phyloP scores from a whole-genome alignment of 2,329 filamentous ascomycete species.

The Alternaria postmessia region DNA sequence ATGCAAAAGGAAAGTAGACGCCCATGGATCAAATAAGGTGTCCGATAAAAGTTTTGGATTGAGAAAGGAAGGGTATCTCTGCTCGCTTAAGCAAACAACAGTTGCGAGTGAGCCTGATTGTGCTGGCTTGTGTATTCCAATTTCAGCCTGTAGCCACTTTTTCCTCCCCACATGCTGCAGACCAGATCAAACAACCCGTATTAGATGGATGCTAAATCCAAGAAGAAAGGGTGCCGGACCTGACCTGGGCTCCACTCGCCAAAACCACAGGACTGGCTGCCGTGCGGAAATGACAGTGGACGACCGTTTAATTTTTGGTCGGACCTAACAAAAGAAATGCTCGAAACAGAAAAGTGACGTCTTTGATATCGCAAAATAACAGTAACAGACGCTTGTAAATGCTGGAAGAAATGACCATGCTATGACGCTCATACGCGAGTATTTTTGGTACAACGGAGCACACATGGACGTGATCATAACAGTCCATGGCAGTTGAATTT shows the following conservation, averaged over 20 bases:
- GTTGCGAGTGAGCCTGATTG: constrained; percentile 45
- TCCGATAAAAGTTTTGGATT: constrained; percentile 21
- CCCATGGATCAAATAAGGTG: constrained; percentile 4
- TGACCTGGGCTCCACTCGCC: constrained; percentile 26
- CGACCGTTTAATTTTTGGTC: constrained; percentile 35
- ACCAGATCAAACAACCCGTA: constrained; percentile 37
- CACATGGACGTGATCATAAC: constrained; percentile 20
- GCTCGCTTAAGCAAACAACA: constrained; percentile 47
- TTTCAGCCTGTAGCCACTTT: constrained; percentile 44
- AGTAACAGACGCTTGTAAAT: constrained; percentile 50
- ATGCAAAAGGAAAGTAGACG: constrained; percentile 22
- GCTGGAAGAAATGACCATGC: constrained; percentile 47
- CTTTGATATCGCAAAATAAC: constrained; percentile 45
- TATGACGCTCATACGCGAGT: constrained; percentile 51
- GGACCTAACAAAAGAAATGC: constrained; percentile 47
- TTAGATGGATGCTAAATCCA: constrained; percentile 45
- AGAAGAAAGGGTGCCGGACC: constrained; percentile 25
- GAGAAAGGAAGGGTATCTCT: constrained; percentile 49
- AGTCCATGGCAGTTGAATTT: constrained; percentile 20
- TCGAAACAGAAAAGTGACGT: constrained; percentile 39
- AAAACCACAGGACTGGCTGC: constrained; percentile 15
- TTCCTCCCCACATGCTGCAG: constrained; percentile 34
- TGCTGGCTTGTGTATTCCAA: constrained; percentile 42
- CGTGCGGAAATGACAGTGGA: constrained; percentile 17
- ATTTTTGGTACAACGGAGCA: constrained; percentile 49